Evolutionary conservation across 2,329 filamentous ascomycete species (phyloP).

Genomic region (Alternaria rosae): DNA sequence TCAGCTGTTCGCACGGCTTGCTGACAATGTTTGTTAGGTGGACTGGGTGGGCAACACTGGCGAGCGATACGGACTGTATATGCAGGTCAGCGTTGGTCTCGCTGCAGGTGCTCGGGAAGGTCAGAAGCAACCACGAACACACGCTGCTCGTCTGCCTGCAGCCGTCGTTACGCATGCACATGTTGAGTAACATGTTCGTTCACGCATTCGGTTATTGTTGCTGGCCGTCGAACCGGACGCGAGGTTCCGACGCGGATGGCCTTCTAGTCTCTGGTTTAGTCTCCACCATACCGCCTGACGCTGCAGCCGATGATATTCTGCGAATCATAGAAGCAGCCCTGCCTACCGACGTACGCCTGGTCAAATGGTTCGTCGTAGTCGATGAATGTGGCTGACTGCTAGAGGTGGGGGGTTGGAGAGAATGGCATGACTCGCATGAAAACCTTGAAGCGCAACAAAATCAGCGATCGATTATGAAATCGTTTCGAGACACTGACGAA

Average conservation of each 20-base stretch:
- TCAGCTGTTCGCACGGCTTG: slow-evolving; percentile 6
- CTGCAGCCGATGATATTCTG: slow-evolving; percentile 19
- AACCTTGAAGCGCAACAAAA: not conserved
- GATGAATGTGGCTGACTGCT: slow-evolving; percentile 21
- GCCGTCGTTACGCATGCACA: slow-evolving; percentile 35
- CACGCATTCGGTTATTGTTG: slow-evolving; percentile 32
- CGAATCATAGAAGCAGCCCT: slow-evolving; percentile 20
- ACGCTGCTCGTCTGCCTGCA: slow-evolving; percentile 25
- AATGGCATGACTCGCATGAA: slow-evolving; percentile 1
- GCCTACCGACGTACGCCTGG: slow-evolving; percentile 18
- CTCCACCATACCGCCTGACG: slow-evolving; percentile 20
- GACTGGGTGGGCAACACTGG: not conserved
- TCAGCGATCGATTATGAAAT: not conserved
- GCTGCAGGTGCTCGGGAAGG: slow-evolving; percentile 26
- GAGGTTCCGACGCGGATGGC: slow-evolving; percentile 26
- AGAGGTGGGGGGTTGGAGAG: slow-evolving; percentile 11
- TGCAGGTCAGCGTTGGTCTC: slow-evolving; percentile 31
- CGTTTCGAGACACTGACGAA: slow-evolving; percentile 1
- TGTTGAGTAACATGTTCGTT: slow-evolving; percentile 35
- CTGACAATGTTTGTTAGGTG: slow-evolving; percentile 10
- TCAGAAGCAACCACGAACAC: slow-evolving; percentile 26
- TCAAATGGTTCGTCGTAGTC: slow-evolving; percentile 18
- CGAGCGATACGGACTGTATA: slow-evolving; percentile 6
- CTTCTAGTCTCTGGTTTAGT: slow-evolving; percentile 31
- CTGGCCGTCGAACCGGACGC: slow-evolving; percentile 34